Conservation (phyloP, 345 rosid genomes). For the Pistacia integerrima region DNA sequence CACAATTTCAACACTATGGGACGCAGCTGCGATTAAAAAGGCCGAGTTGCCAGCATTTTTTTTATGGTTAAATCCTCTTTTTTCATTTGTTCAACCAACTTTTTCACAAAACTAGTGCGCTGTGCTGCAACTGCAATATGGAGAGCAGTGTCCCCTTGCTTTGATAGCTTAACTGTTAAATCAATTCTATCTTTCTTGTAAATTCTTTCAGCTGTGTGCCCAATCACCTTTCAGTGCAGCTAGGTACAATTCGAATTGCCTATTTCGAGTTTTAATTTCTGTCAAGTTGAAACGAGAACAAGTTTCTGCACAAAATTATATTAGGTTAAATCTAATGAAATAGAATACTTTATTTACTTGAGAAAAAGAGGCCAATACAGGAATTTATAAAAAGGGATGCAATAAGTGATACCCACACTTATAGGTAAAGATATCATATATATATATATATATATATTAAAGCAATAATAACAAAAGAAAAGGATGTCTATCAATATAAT, state of each 20-base stretch:
- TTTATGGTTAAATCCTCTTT: not conserved
- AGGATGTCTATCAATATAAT: too few relatives aligned
- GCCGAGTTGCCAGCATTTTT: not conserved
- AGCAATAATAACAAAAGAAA: too few relatives aligned
- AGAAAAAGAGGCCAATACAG: too few relatives aligned
- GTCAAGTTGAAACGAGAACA: not conserved
- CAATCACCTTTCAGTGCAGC: too few relatives aligned
- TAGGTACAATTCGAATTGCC: not conserved
- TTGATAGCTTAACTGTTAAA: not conserved
- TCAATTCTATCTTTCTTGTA: not conserved
- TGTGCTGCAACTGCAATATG: constrained; percentile 22
- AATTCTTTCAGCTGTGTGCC: too few relatives aligned
- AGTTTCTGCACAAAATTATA: too few relatives aligned
- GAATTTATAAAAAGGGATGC: too few relatives aligned
- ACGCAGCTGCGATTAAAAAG: not conserved
- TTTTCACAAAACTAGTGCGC: not conserved
- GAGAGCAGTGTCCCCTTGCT: constrained; percentile 16
- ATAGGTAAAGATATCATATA: too few relatives aligned
- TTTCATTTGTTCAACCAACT: not conserved
- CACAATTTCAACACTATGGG: constrained; percentile 11
- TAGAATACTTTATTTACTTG: too few relatives aligned
- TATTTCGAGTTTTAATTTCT: not conserved
- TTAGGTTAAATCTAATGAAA: too few relatives aligned
- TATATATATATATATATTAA: too few relatives aligned
- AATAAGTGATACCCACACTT: too few relatives aligned